These are phyloP conservation scores for Purpureocillium takamizusanense DNA, from an alignment of 2,329 filamentous ascomycete genomes.

Conservation along the genomic window DNA sequence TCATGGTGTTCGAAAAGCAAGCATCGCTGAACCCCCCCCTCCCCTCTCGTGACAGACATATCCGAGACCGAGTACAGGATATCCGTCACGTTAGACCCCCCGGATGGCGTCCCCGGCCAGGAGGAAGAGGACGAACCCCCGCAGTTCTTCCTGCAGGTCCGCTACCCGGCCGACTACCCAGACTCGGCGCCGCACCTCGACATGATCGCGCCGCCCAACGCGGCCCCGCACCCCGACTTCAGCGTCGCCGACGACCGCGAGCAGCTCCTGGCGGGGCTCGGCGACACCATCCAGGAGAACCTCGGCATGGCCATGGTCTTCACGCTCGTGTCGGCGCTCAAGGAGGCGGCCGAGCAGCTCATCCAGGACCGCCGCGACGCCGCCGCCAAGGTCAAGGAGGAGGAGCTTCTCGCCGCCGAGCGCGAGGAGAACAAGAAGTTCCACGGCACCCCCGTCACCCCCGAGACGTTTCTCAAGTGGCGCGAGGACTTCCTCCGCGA, in stretches of 20 bases:
- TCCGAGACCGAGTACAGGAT: constrained; percentile 86
- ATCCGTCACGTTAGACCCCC: constrained; percentile 73
- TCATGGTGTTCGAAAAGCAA: too few relatives aligned
- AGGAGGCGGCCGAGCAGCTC: constrained; percentile 83
- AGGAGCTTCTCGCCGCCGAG: constrained; percentile 52
- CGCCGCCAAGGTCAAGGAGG: constrained; percentile 48
- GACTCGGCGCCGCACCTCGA: constrained; percentile 79
- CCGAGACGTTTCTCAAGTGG: constrained; percentile 79
- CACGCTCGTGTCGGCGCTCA: constrained; percentile 76
- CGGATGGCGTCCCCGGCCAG: constrained; percentile 39
- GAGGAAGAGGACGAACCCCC: constrained; percentile 58
- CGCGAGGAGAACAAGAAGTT: constrained; percentile 96
- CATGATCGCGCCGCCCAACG: constrained; percentile 63
- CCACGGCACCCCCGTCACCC: constrained; percentile 80
- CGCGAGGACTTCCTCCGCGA: constrained; percentile 68
- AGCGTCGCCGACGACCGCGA: constrained; percentile 74
- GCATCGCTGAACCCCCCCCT: background rate
- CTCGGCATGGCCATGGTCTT: constrained; percentile 98
- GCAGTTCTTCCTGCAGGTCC: constrained; percentile 71
- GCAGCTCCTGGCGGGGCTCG: constrained; percentile 59
- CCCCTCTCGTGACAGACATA: constrained; percentile 52
- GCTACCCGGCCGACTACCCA: constrained; percentile 85
- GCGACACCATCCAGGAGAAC: constrained; percentile 78
- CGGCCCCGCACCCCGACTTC: constrained; percentile 61
- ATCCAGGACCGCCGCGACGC: constrained; percentile 64